Evolutionary conservation across 73 alveolate species (phyloP).

Genomic region (Symbiodinium natans): DNA sequence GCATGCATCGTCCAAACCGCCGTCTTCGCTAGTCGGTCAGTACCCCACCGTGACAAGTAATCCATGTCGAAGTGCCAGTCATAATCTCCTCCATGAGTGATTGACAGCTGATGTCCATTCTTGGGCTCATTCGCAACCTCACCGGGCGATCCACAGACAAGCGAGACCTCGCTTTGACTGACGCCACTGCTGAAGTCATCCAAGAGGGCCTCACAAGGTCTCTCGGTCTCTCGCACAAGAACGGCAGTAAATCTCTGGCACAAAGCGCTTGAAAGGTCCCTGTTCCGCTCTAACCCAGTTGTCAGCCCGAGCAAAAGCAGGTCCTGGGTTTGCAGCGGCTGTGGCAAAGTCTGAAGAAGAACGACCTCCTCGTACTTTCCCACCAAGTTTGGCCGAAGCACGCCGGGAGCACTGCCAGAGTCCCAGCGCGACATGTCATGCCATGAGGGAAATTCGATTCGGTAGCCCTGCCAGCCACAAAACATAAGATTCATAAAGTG

Average conservation of each 20-base stretch:
- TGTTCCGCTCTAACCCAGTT: neutral
- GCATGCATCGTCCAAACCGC: conserved; percentile 90
- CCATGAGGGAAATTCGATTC: conserved; percentile 72
- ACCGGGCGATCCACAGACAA: conserved; percentile 88
- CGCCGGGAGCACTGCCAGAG: conserved; percentile 39
- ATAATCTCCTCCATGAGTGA: conserved; percentile 76
- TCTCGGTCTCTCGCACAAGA: neutral
- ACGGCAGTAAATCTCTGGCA: neutral
- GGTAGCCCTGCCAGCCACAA: conserved; percentile 33
- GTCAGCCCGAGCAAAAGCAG: neutral
- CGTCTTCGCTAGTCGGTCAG: conserved; percentile 31
- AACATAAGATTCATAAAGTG: neutral
- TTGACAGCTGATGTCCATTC: conserved; percentile 52
- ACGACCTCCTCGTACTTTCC: conserved; percentile 21
- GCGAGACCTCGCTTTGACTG: conserved; percentile 19
- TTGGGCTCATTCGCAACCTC: conserved; percentile 77
- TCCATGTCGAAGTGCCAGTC: conserved; percentile 93
- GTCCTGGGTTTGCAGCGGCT: neutral
- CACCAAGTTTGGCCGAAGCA: conserved; percentile 72
- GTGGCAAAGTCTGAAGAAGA: neutral
- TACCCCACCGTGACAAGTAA: conserved; percentile 76
- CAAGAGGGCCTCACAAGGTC: conserved; percentile 29
- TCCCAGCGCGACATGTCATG: conserved; percentile 89
- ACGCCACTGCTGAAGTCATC: conserved; percentile 3
- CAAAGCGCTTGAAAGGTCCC: neutral